These are phyloP conservation scores for Isabelozyma gotoi DNA, from an alignment of 805 yeast genomes.

Conservation along the genomic window DNA sequence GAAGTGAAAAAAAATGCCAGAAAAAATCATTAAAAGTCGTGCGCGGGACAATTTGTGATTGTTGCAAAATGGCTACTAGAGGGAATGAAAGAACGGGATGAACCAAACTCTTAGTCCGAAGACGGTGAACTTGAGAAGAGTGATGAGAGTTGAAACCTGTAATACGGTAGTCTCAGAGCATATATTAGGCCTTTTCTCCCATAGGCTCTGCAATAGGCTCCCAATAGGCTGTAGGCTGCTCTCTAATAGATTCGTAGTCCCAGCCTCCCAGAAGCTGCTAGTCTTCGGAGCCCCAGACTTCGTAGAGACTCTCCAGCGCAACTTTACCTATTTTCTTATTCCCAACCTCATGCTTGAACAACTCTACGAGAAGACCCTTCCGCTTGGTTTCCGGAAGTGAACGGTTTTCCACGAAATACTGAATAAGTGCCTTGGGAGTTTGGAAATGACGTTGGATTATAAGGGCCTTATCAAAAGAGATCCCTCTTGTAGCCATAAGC, in stretches of 20 bases:
- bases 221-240: too few species aligned
- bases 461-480: conserved; percentile 82
- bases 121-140: too few species aligned
- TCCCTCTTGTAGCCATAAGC: conserved; percentile 78
- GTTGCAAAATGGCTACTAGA: too few species aligned
- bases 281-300: conserved; percentile 73
- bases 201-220: too few species aligned
- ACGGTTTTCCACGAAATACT: conserved; percentile 39
- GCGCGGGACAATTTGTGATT: too few species aligned
- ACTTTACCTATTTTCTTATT: conserved; percentile 52
- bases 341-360: conserved; percentile 45
- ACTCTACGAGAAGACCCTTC: conserved; percentile 23
- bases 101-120: too few species aligned
- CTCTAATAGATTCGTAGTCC: too few species aligned
- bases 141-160: too few species aligned
- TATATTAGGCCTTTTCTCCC: too few species aligned
- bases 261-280: too few species aligned
- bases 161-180: too few species aligned
- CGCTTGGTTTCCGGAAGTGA: conserved; percentile 25
- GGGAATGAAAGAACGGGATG: too few species aligned
- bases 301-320: conserved; percentile 51
- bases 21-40: background rate
- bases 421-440: conserved; percentile 65
- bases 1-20: background rate
- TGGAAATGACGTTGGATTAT: conserved; percentile 68